Base-by-base conservation (phyloP, 768 basidiomycete genomes). In the Candolleomyces efflorescens region DNA sequence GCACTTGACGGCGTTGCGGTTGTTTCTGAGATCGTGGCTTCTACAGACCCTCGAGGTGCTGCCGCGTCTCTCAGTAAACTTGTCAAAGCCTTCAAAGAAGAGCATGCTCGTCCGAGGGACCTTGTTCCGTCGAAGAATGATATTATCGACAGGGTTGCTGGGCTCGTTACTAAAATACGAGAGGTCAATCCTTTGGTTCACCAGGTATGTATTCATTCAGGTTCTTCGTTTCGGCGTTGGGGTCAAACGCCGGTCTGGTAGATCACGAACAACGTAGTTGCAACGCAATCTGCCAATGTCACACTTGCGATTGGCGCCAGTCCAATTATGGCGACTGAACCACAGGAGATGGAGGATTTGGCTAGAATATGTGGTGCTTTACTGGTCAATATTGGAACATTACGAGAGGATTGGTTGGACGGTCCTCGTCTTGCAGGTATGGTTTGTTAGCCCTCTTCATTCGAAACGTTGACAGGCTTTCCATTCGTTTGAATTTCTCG, bases 261-360 rank as follows among this genome's bases (percentile, higher is more conserved):
- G 92, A 94, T 96, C 59, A 95, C 94, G 3, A 93, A 96, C 65
- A 85, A 78, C 18, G 94, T 97, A 15, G 92, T 93, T 27, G 83
- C 86, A 18, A 94, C 86, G 18, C 94, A 95, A 73, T 91, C 89
- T 4, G 93, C 94, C 20, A 97, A 96, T 67, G 81, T 89, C 1
- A 96, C 94, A 1, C 79, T 98, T 5, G 92, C 93, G 0, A 65
- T 97, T 3, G 89, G 90, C 17, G 93, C 86, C 13, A 94, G 91
- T 59, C 95, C 95, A 0, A 94, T 98, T 67, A 98, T 98, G 95
- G 90, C 94, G 2, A 87, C 90, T 18, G 84, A 87, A 22, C 80
- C 87, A 0, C 77, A 81, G 58, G 95, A 98, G 68, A 93, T 94
- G 80, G 79, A 82, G 24, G 90, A 95, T 59, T 78, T 98, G 18